Evolutionary conservation across 164 flowering plant genomes (phyloP).

Genomic region (Chimonanthus praecox): DNA sequence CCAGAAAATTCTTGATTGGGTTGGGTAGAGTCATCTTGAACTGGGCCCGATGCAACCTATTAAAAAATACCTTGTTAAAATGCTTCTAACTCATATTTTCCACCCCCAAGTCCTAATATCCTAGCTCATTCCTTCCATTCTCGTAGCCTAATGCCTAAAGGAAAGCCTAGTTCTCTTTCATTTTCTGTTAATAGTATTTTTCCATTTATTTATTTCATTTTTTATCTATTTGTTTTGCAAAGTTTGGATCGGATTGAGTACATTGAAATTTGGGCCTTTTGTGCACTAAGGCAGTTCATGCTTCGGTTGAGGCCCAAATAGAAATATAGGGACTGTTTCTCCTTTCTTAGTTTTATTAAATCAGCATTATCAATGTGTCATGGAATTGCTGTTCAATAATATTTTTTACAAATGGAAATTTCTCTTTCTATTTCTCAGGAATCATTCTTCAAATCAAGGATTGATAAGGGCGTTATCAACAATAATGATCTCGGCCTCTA

Average conservation of each 20-base stretch:
- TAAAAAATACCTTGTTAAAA: too few species aligned
- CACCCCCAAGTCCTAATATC: too few species aligned
- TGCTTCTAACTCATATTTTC: too few species aligned
- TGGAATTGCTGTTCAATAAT: background rate
- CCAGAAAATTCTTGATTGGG: too few species aligned
- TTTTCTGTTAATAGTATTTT: too few species aligned
- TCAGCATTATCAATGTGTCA: background rate
- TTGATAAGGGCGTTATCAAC: conserved; percentile 54
- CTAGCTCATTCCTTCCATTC: too few species aligned
- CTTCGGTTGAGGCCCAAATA: background rate
- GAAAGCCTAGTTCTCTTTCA: too few species aligned
- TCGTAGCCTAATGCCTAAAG: too few species aligned
- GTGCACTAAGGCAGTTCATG: background rate
- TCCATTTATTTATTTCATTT: background rate
- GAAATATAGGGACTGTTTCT: background rate
- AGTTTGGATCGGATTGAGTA: background rate
- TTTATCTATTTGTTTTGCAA: too few species aligned
- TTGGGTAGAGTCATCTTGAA: too few species aligned
- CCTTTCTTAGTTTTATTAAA: background rate
- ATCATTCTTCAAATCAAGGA: conserved; percentile 60
- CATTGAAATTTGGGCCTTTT: background rate
- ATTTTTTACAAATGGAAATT: too few species aligned
- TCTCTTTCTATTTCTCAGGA: conserved; percentile 35
- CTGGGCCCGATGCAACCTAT: too few species aligned
- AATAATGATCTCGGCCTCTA: background rate